Evolutionary conservation across 257 asterid genomes (phyloP).

Genomic region (Solanum megistacrolobum): DNA sequence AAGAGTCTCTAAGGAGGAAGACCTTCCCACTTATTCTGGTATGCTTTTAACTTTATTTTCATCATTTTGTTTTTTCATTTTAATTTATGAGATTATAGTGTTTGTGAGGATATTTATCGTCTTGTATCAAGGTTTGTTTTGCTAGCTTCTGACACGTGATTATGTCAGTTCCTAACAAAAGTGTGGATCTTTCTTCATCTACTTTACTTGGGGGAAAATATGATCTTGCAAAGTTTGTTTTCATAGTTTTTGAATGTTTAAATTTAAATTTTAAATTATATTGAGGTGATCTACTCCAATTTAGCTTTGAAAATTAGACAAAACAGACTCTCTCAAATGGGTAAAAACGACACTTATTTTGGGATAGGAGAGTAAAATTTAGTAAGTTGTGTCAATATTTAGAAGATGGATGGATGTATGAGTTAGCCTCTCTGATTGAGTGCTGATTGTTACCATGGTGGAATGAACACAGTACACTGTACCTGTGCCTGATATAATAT

Average conservation of each 20-base stretch:
- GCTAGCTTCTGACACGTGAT: too few relatives aligned
- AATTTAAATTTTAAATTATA: too few relatives aligned
- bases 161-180: too few relatives aligned
- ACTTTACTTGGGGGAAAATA: background rate
- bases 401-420: background rate
- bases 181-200: too few relatives aligned
- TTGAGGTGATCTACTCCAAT: background rate
- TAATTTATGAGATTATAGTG: background rate
- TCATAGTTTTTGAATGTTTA: background rate
- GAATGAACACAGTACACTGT: background rate
- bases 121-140: too few relatives aligned
- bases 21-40: constrained; percentile 45
- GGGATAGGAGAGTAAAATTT: background rate
- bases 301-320: background rate
- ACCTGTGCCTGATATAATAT: background rate
- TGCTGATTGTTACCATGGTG: background rate
- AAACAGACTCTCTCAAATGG: background rate
- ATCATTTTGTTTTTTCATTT: background rate
- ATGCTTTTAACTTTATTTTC: background rate
- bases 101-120: background rate
- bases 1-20: constrained; percentile 48
- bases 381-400: background rate
- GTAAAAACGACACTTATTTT: too few relatives aligned
- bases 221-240: background rate
- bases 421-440: background rate